Conservation (phyloP, 768 basidiomycete species). For the Hericium rajendrae region DNA sequence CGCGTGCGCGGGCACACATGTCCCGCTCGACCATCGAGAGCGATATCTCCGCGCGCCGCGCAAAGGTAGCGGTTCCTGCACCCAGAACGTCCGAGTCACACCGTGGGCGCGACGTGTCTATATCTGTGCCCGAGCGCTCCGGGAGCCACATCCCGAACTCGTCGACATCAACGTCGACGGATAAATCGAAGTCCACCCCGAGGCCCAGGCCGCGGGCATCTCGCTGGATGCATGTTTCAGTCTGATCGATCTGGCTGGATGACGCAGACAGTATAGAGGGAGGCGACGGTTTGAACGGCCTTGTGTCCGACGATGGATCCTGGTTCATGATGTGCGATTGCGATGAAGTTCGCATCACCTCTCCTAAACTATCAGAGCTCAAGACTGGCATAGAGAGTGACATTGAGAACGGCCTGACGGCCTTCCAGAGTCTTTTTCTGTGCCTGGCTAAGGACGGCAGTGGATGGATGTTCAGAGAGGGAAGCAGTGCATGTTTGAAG, state of each 20-base stretch:
- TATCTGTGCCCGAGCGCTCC: neutral
- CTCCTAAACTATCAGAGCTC: neutral
- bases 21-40: neutral
- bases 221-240: neutral
- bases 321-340: no score
- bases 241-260: neutral
- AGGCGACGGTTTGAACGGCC: slow-evolving; percentile 9
- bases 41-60: neutral
- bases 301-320: neutral
- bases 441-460: slow-evolving; percentile 1
- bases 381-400: neutral
- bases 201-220: neutral
- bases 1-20: neutral
- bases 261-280: neutral
- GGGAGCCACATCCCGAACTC: slow-evolving; percentile 12
- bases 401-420: slow-evolving; percentile 2
- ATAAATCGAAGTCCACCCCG: neutral
- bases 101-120: neutral
- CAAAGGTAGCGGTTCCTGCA: neutral
- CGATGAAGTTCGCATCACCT: no score
- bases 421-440: neutral
- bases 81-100: neutral
- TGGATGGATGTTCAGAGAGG: neutral
- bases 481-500: neutral
- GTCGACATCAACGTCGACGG: neutral